Base-by-base conservation (phyloP, 768 basidiomycete genomes). In the Amanita pseudoporphyria region DNA sequence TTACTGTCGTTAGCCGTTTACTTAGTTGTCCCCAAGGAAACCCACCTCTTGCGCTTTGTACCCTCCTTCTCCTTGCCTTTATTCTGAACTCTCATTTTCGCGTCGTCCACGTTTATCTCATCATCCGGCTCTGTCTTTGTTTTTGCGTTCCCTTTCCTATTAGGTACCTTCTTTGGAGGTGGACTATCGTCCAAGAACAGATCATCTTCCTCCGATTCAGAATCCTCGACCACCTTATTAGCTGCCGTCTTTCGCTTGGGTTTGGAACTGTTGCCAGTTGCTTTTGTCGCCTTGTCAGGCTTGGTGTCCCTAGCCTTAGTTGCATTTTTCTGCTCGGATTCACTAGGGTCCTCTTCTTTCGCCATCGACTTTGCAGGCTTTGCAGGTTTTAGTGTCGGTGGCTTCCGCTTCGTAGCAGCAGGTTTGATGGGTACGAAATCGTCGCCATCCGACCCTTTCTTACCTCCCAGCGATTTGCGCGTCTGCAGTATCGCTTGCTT, bases 31-130 rank as follows among this genome's bases (percentile, higher is more conserved):
- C n/a, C 44, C 26, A 9, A 36, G 5, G 32, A 42, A 18, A 41
- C 56, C 38, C 52, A 83, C 87, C 77, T 84, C 64, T 88, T 90
- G 37, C 85, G 79, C 64, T 89, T 89, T 38, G 66, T 60, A 13
- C 58, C 37, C 12, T 43, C 53, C 44, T 59, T 53, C 28, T 47
- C 60, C 50, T 65, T 63, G 21, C 56, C 65, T 42, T 58, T 59
- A 55, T 3, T 53, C 58, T 52, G 61, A 56, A 37, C 54, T 52
- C 54, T 63, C 50, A 45, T 43, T 53, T 41, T 60, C 60, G 18
- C 47, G 43, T 10, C 47, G n/a, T 58, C 47, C 28, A 55, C 57
- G 18, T 63, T 66, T 35, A 58, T 56, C 18, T 68, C 68, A 21
- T 57, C 59, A 26, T 67, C 67, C 14, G 65, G 14, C 18, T 37